Percentiles rank a stretch among this genome's conserved stretches.
Evolutionary conservation across 2,329 filamentous ascomycete genomes (phyloP).

Genomic region (Drechslerella coelobrocha): DNA sequence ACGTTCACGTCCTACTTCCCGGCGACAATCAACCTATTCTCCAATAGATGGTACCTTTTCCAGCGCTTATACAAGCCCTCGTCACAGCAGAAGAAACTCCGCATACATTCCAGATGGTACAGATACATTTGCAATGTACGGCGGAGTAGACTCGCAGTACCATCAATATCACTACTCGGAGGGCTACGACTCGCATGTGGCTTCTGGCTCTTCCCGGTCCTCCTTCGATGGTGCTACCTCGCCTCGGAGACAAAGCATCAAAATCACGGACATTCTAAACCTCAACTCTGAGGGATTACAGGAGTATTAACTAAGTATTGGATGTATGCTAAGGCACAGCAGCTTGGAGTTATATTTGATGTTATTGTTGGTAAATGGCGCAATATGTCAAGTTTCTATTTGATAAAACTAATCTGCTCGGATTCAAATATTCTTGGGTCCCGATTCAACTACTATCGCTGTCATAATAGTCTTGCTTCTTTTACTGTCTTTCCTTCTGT

Average conservation of each 20-base stretch:
- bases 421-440: too few relatives aligned
- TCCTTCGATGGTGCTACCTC: constrained; percentile 47
- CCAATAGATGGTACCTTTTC: constrained; percentile 23
- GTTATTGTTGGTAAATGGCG: constrained; percentile 61
- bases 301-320: constrained; percentile 13
- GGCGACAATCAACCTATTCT: constrained; percentile 40
- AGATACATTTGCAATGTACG: constrained; percentile 34
- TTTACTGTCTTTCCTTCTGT: too few relatives aligned
- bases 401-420: too few relatives aligned
- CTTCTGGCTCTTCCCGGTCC: constrained; percentile 32
- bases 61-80: constrained; percentile 11
- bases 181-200: constrained; percentile 18
- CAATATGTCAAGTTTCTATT: too few relatives aligned
- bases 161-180: constrained; percentile 14
- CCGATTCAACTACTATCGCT: too few relatives aligned
- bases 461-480: too few relatives aligned
- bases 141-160: constrained; percentile 15
- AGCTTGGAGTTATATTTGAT: constrained; percentile 54
- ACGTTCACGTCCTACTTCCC: constrained; percentile 28
- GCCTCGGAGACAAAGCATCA: constrained; percentile 41
- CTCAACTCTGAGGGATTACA: constrained; percentile 29
- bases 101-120: constrained; percentile 31
- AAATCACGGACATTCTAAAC: constrained; percentile 44
- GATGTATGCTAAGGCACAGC: neutral
- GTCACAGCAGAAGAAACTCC: constrained; percentile 36